Base-by-base conservation (phyloP, 208 protist species). In the Crithidia acanthocephali region DNA sequence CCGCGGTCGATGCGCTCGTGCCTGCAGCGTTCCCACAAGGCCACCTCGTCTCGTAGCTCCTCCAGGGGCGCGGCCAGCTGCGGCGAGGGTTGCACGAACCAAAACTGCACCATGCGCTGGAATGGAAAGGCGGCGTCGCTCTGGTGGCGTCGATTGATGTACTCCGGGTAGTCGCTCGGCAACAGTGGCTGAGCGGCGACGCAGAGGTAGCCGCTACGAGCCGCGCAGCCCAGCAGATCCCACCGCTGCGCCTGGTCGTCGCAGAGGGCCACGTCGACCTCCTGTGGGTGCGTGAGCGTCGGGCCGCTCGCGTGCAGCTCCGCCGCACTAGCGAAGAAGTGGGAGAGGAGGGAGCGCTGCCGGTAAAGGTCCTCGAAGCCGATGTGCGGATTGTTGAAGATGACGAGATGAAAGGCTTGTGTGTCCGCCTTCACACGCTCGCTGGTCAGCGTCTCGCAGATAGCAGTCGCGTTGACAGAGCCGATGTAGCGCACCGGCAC, bases 371-470 rank as follows among this genome's bases (percentile, higher is more conserved):
- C 81, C 64, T 89, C 80, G 11, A 80, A 66, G 20, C 84, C 84
- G 22, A 84, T 74, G 68, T 89, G 84, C 0, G 84, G 84, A 37
- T 89, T 88, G 70, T 88, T 88, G 66, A 88, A 88, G 25, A 84
- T 45, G 42, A 85, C 35, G 4, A 86, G 56, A 45, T 85, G 76
- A 23, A 44, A 74, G 20, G 52, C 40, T 16, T 33, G 28, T n/a
- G 56, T 32, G 2, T 15, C n/a, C 16, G 53, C 18, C 2, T 11
- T 15, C 32, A 50, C 37, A 32, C 23, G 27, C 6, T 56, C 35
- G 28, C 32, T 40, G 2, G 55, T 16, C 2, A 79, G 28, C 1
- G 73, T 65, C 16, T 53, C 33, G 5, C n/a, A 5, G 0, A 91
- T 32, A 15, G 62, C 28, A 0, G 85, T 85, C 16, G 85, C 85